Conservation (phyloP, 2,329 filamentous ascomycete species). For the Hypomyces perniciosus region DNA sequence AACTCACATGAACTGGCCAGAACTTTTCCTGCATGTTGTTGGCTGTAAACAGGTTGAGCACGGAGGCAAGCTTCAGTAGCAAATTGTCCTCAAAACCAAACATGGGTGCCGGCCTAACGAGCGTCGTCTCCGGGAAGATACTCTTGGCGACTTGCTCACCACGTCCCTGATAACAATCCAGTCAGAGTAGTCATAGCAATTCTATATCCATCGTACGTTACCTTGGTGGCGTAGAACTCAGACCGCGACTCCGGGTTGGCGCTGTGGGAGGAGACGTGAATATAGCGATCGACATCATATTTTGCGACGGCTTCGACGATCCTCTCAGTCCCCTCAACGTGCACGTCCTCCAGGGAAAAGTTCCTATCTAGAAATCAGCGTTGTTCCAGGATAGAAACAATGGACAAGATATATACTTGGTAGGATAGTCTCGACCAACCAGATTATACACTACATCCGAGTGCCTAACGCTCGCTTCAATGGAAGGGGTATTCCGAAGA, state of each 20-base stretch:
- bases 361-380: slow-evolving; percentile 56
- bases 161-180: slow-evolving; percentile 46
- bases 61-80: slow-evolving; percentile 74
- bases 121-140: slow-evolving; percentile 95
- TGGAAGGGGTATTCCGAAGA: slow-evolving; percentile 85
- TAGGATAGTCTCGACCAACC: slow-evolving; percentile 88
- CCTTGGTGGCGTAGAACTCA: slow-evolving; percentile 89
- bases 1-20: slow-evolving; percentile 78
- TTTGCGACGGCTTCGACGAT: slow-evolving; percentile 94
- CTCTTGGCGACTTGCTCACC: slow-evolving; percentile 78
- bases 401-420: slow-evolving; percentile 58
- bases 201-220: slow-evolving; percentile 22
- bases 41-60: slow-evolving; percentile 76
- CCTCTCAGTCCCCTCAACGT: slow-evolving; percentile 85
- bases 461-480: slow-evolving; percentile 93
- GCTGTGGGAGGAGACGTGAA: slow-evolving; percentile 95
- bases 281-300: slow-evolving; percentile 94
- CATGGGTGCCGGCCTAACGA: slow-evolving; percentile 87
- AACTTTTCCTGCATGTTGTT: slow-evolving; percentile 92
- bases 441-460: slow-evolving; percentile 98
- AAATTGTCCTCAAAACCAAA: slow-evolving; percentile 95
- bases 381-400: background rate
- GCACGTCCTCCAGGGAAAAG: slow-evolving; percentile 86
- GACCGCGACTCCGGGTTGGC: slow-evolving; percentile 73
- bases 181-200: background rate